Evolutionary conservation across 2,329 filamentous ascomycete genomes (phyloP).

Genomic region (Cordyceps tenuipes): DNA sequence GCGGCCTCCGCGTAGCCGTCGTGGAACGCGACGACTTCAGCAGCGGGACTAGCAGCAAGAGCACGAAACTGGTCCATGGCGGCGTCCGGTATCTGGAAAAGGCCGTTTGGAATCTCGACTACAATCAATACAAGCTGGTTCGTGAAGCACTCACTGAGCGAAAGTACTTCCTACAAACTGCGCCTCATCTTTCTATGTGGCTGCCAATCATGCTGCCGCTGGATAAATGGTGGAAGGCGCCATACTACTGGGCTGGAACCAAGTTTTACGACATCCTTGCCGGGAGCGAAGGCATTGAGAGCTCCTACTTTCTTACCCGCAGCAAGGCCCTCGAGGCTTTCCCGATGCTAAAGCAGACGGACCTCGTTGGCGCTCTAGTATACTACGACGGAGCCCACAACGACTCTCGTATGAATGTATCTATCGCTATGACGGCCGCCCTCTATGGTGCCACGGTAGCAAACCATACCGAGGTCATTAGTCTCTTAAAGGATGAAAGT

Average conservation of each 20-base stretch:
- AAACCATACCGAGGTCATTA: constrained; percentile 75
- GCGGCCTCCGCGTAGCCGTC: constrained; percentile 62
- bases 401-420: constrained; percentile 87
- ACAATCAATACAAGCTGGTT: constrained; percentile 63
- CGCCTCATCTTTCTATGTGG: constrained; percentile 65
- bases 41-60: constrained; percentile 66
- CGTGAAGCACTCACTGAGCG: constrained; percentile 66
- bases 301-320: constrained; percentile 78
- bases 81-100: constrained; percentile 69
- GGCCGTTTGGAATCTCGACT: constrained; percentile 67
- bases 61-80: constrained; percentile 70
- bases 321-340: constrained; percentile 82
- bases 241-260: constrained; percentile 68
- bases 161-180: constrained; percentile 67
- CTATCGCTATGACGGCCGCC: constrained; percentile 80
- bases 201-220: constrained; percentile 69
- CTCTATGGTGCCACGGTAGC: constrained; percentile 75
- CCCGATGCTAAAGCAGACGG: constrained; percentile 76
- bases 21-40: constrained; percentile 68
- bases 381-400: constrained; percentile 93
- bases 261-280: constrained; percentile 82
- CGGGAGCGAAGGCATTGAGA: constrained; percentile 80
- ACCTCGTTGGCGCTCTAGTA: constrained; percentile 71
- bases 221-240: constrained; percentile 68
- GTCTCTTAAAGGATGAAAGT: constrained; percentile 62